A percentile compares a stretch with the other conserved stretches of the same genome.
phyloP scores from a whole-genome alignment of 495 filamentous ascomycete genomes.

The Melanomma pulvis-pyrius region DNA sequence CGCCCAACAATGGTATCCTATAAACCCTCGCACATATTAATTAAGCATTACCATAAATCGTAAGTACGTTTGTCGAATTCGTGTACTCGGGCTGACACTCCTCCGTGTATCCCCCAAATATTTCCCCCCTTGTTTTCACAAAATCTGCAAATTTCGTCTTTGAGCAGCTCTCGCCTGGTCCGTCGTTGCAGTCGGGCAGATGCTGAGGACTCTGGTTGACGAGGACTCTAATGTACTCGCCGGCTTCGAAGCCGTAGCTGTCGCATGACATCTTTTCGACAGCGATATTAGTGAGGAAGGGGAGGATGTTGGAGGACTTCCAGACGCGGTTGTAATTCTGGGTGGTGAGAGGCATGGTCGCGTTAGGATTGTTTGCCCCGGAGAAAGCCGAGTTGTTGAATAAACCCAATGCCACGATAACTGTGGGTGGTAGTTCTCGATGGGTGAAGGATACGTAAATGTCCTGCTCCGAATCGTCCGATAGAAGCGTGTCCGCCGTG shows the following conservation, averaged over 20 bases:
- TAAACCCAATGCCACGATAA: slow-evolving; percentile 53
- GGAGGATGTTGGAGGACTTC: slow-evolving; percentile 51
- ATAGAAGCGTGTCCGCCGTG: slow-evolving; percentile 46
- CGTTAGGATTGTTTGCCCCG: slow-evolving; percentile 50
- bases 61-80: slow-evolving; percentile 40
- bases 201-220: slow-evolving; percentile 42
- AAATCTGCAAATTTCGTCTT: slow-evolving; percentile 15
- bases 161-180: slow-evolving; percentile 41
- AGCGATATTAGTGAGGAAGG: slow-evolving; percentile 51
- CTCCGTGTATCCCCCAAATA: slow-evolving; percentile 38
- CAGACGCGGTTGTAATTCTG: slow-evolving; percentile 53
- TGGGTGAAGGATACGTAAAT: slow-evolving; percentile 56
- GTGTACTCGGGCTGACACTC: slow-evolving; percentile 40
- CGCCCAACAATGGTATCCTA: background rate
- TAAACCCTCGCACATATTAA: background rate
- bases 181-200: slow-evolving; percentile 35
- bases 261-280: slow-evolving; percentile 50
- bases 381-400: slow-evolving; percentile 55
- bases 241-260: slow-evolving; percentile 32
- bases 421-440: slow-evolving; percentile 53
- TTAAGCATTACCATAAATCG: slow-evolving; percentile 32
- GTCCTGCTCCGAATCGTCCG: slow-evolving; percentile 44
- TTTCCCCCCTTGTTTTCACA: slow-evolving; percentile 20
- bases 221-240: slow-evolving; percentile 36
- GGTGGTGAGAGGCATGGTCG: slow-evolving; percentile 52